Percentiles rank a stretch among this genome's conserved stretches.
Conservation (phyloP, 2,329 filamentous ascomycete genomes). For the Fusarium decemcellulare region DNA sequence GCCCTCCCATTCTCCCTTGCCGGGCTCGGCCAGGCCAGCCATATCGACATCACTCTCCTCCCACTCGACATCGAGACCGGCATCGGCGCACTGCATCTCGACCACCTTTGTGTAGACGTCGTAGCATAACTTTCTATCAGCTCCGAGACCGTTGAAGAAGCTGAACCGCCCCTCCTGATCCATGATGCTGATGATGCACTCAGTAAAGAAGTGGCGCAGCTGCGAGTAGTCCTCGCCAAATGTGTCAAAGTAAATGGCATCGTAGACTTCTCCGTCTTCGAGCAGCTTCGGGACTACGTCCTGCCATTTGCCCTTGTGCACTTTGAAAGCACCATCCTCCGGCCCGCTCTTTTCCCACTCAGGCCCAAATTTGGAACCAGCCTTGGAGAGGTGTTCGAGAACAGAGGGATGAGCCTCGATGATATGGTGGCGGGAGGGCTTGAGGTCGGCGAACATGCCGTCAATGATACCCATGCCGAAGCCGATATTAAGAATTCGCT, state of each 20-base stretch:
- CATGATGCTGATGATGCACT: constrained; percentile 86
- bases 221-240: constrained; percentile 95
- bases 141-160: constrained; percentile 93
- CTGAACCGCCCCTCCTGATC: constrained; percentile 82
- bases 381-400: constrained; percentile 71
- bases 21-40: constrained; percentile 73
- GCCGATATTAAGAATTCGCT: constrained; percentile 86
- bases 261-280: constrained; percentile 78
- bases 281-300: constrained; percentile 80
- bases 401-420: constrained; percentile 89
- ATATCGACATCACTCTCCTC: constrained; percentile 81
- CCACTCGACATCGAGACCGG: constrained; percentile 92
- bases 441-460: constrained; percentile 77
- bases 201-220: constrained; percentile 88
- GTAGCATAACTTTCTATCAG: constrained; percentile 93
- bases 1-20: constrained; percentile 87
- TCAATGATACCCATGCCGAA: constrained; percentile 95
- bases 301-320: constrained; percentile 83
- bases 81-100: constrained; percentile 91
- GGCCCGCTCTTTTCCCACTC: constrained; percentile 69
- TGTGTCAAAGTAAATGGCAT: constrained; percentile 97
- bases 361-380: constrained; percentile 66
- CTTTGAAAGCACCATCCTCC: constrained; percentile 77
- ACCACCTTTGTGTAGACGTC: constrained; percentile 95
- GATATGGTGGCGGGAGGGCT: constrained; percentile 82